Percentiles rank a stretch among this genome's conserved stretches.
phyloP scores from a whole-genome alignment of 1,284 basidiomycete genomes.

The Cystobasidium sp. region DNA sequence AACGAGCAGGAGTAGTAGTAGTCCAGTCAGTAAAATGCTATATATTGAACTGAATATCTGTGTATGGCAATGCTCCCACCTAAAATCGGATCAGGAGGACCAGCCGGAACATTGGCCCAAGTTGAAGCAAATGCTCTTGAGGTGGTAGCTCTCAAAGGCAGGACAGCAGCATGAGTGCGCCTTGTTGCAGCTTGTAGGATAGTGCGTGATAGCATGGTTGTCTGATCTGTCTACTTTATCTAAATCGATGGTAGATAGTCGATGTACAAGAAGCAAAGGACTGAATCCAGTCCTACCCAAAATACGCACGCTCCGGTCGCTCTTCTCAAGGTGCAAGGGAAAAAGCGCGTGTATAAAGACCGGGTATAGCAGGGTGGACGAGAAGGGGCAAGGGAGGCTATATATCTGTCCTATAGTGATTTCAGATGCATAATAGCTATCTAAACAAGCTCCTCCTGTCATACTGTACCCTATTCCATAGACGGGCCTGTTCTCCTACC shows the following conservation, averaged over 20 bases:
- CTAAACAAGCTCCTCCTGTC: too few species aligned
- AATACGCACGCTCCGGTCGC: too few species aligned
- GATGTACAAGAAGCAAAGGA: background rate
- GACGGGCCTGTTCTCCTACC: too few species aligned
- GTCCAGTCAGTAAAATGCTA: background rate
- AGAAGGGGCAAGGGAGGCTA: background rate
- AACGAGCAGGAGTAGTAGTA: background rate
- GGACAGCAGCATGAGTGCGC: slow-evolving; percentile 12
- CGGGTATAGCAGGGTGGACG: background rate
- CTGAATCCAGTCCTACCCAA: background rate
- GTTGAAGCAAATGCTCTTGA: slow-evolving; percentile 55
- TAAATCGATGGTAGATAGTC: background rate
- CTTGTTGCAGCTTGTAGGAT: slow-evolving; percentile 15
- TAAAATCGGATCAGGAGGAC: slow-evolving; percentile 91
- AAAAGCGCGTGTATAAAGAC: background rate
- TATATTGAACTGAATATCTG: too few species aligned
- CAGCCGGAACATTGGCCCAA: slow-evolving; percentile 82
- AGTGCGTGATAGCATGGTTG: slow-evolving; percentile 20
- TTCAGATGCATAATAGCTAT: too few species aligned
- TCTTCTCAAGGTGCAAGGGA: background rate
- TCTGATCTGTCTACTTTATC: background rate
- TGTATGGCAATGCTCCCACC: too few species aligned
- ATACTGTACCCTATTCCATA: too few species aligned
- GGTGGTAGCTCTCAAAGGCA: slow-evolving; percentile 18
- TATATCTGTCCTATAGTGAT: too few species aligned